Base-by-base conservation (phyloP, 257 asterid genomes). In the Ilex asprella region DNA sequence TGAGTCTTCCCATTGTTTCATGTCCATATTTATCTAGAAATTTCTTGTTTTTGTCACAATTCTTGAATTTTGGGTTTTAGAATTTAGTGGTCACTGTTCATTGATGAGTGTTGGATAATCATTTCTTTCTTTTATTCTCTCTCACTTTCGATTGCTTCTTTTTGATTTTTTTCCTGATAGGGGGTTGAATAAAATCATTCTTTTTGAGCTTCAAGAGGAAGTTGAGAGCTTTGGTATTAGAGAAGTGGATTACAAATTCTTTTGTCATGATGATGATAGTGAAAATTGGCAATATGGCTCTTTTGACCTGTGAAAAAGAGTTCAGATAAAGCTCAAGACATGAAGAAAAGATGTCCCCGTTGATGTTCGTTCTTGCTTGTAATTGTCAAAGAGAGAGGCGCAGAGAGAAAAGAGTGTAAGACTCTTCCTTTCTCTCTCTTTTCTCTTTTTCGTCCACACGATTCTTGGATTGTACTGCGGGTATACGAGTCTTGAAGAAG, bases 221-320 rank as follows among this genome's bases (percentile, higher is more conserved):
- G 72, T 64, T 68, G 63, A 55, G 47, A 46, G 67, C 67, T 53
- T 65, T 60, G 71, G 71, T 53, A 44, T 59, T 70, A 14, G 56
- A 15, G 65, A 64, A 43, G 70, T 12, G 16, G 43, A 60, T 60
- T 58, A 56, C 58, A 55, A 16, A 49, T 49, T 56, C 50, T 61
- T 61, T 47, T 63, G 51, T 49, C 21, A 31, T 67, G 78, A 69
- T 75, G 72, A 79, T 79, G 84, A 75, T 75, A 68, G 74, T 53
- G 72, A 69, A 72, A 78, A 71, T 71, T 81, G 65, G 66, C 77
- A 61, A 61, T 63, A 31, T 67, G 74, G 59, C 21, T 74, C 76
- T 79, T 79, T 79, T 79, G 84, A 79, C 84, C 76, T 69, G 72
- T 60, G 83, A 64, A 71, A 78, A 78, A 78, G 76, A 58, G 78